Evolutionary conservation across 805 yeast genomes (phyloP), one percentile per base, ranked within the genome.

Genomic region (Saccharomycopsis oosterbeekiorum): DNA sequence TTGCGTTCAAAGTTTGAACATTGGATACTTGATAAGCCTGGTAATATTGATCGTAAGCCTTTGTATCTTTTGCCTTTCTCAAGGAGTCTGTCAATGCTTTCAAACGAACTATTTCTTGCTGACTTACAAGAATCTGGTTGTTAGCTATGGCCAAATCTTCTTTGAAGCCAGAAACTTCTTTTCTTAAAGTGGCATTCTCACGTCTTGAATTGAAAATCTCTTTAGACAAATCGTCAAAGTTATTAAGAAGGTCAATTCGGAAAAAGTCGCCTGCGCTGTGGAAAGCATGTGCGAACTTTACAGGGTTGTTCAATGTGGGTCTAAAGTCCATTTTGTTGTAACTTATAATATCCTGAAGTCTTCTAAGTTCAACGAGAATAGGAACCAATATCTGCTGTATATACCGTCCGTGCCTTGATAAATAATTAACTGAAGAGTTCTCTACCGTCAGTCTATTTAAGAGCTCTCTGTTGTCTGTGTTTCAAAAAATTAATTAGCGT

Each of bases 131-230:
- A 10, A 59, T 43, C 37, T 61, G 60, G 39, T 64, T 64, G 50
- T 59, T 57, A 34, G 60, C 64, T 24, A 59, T 61, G 6, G 62
- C 64, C 10, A 64, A 19, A 53, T 64, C 61, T 37, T 64, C 65
- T 37, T 64, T 64, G 24, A 61, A 56, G 14, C 55, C 36, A 4
- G 60, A 58, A 9, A 61, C 60, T 24, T 57, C 62, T 8, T 50
- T 29, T 21, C 57, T 61, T 36, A 64, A 55, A 9, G 42, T 19
- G 4, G 39, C 50, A 53, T 61, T 64, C 14, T 62, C 62, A 14
- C 15, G 37, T 19, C 59, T 34, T 12, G 59, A 37, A 6, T 37
- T 57, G 24, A 57, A 59, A 11, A 61, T 54, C 17, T 64, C 64
- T 26, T 57, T 53, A 17, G 62, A 57, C 26, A 64, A 41, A 29